Conservation (phyloP, 2,329 filamentous ascomycete genomes). For the Fusarium citri region DNA sequence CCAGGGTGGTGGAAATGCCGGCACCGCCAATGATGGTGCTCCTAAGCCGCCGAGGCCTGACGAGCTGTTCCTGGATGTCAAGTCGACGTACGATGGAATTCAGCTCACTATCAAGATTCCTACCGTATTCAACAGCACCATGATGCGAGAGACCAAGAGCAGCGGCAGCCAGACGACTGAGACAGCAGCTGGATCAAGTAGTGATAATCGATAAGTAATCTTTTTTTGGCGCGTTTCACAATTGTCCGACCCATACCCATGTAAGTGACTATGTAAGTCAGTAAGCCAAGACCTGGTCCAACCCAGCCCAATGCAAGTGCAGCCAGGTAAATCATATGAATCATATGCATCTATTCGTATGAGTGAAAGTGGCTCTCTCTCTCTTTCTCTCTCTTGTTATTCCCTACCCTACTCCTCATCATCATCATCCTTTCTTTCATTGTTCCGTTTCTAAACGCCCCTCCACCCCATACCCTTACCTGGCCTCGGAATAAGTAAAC, state of each 20-base stretch:
- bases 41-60: constrained; percentile 55
- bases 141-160: constrained; percentile 22
- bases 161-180: constrained; percentile 18
- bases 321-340: constrained; percentile 19
- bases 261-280: constrained; percentile 19
- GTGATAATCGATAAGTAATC: constrained; percentile 33
- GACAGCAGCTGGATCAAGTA: constrained; percentile 1
- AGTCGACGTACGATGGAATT: constrained; percentile 68
- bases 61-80: constrained; percentile 68
- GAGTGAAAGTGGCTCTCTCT: constrained; percentile 18
- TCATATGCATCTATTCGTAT: constrained; percentile 23
- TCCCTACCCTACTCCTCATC: background rate
- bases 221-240: constrained; percentile 36
- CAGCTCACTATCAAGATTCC: constrained; percentile 69
- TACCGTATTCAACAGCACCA: constrained; percentile 61
- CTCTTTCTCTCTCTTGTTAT: background rate
- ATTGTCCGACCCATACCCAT: constrained; percentile 25
- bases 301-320: background rate
- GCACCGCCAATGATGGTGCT: background rate
- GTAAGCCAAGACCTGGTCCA: constrained; percentile 8
- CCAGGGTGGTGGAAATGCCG: constrained; percentile 4
- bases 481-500: constrained; percentile 32
- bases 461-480: constrained; percentile 7
- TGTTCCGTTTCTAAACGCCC: constrained; percentile 2
- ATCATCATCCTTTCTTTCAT: background rate